These are phyloP conservation scores for Oropetium thomaeum DNA, from an alignment of 176 grass and related monocot species.

Conservation along the genomic window DNA sequence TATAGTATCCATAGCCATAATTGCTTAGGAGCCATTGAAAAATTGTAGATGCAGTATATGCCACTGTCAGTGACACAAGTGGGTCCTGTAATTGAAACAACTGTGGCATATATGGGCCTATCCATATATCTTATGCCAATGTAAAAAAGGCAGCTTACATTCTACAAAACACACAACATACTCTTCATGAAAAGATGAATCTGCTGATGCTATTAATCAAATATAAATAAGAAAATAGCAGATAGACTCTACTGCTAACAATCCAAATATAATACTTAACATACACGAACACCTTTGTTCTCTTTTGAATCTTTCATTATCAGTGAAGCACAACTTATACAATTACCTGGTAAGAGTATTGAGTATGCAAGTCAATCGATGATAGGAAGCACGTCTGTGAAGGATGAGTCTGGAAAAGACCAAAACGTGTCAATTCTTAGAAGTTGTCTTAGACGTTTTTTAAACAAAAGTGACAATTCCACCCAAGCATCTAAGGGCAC, in stretches of 20 bases:
- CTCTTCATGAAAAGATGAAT: not conserved
- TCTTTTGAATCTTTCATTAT: not conserved
- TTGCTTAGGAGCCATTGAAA: too few relatives aligned
- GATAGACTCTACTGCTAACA: not conserved
- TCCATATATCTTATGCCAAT: not conserved
- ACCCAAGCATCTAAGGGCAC: not conserved
- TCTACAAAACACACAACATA: not conserved
- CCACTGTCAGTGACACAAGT: too few relatives aligned
- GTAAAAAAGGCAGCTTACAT: not conserved
- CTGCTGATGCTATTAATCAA: not conserved
- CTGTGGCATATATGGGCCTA: too few relatives aligned
- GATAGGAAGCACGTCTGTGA: constrained; percentile 97
- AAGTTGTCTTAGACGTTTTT: too few relatives aligned
- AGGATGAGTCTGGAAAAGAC: constrained; percentile 78
- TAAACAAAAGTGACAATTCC: not conserved
- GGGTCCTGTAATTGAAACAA: too few relatives aligned
- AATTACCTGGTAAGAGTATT: constrained; percentile 92
- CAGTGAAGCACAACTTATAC: not conserved
- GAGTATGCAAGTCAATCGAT: constrained; percentile 93
- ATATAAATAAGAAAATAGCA: not conserved
- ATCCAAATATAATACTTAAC: not conserved
- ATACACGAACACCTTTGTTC: not conserved
- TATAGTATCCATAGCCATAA: not conserved
- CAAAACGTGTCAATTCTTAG: not conserved
- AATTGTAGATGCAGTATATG: too few relatives aligned